Base-by-base conservation (phyloP, 192 early-diverging fungal species). In the Glomus cerebriforme region DNA sequence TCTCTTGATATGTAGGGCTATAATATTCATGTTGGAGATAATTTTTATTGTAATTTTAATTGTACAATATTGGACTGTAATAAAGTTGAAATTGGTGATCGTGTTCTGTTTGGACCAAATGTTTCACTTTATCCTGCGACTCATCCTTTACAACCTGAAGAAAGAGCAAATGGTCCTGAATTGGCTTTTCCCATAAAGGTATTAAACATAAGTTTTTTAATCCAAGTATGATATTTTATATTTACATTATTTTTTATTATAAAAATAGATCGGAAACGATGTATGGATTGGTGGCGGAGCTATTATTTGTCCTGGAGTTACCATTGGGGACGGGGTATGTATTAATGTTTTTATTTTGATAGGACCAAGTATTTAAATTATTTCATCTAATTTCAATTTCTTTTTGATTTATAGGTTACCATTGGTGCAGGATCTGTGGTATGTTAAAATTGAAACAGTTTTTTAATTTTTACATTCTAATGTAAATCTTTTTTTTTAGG, bases 241-340 rank as follows among this genome's bases (percentile, higher is more conserved):
- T 54, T 49, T 17, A 49, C 15, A 22, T 54, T 54, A 22, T 54
- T 39, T 39, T 39, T 39, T 43, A 0, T 43, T 43, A 79, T 19
- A 6, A n/a, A 5, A 37, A 58, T 78, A 73, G 81, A 98, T 98
- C 70, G 96, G 95, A 29, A 90, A 93, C 69, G 88, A 95, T 79
- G 92, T 93, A 37, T 97, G 95, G 96, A 82, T 98, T 43, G 96
- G 97, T 8, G 97, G 95, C 26, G 86, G 88, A 27, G 90, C 88
- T 0, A 89, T 93, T 8, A 91, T 98, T 54, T 84, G 92, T 81
- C 92, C 94, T 13, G 97, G 97, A 45, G 90, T 98, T 7, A 96
- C 93, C 0, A 93, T 98, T 77, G 97, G 97, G 5, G 84, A 95
- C 73, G 91, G 93, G 31, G 85, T 79, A 66, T 37, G 43, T 49